Conservation (phyloP, 2,329 filamentous ascomycete genomes). For the Escovopsis sp. region DNA sequence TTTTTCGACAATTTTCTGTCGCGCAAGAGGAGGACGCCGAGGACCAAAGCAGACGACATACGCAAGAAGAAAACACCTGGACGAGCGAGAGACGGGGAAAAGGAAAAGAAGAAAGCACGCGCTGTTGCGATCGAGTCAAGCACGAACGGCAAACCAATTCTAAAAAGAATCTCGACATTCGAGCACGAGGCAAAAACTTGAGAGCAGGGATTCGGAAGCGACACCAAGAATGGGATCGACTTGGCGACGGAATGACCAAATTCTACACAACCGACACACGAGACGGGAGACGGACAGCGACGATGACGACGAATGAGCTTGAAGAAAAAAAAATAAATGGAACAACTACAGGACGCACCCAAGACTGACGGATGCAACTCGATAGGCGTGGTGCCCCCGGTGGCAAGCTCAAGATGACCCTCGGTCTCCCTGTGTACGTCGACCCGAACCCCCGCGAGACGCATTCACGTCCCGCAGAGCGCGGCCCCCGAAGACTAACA, state of each 20-base stretch:
- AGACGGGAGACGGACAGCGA: background rate
- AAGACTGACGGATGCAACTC: constrained; percentile 18
- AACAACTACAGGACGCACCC: background rate
- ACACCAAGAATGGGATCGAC: too few relatives aligned
- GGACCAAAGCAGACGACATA: background rate
- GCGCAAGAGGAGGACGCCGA: constrained; percentile 10
- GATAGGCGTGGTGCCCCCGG: constrained; percentile 75
- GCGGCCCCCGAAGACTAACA: background rate
- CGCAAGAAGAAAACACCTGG: too few relatives aligned
- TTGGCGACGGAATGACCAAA: background rate
- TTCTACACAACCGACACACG: background rate
- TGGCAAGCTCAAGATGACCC: constrained; percentile 99
- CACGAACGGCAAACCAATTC: too few relatives aligned
- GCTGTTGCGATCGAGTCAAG: too few relatives aligned
- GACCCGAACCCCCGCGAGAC: background rate
- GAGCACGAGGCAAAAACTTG: too few relatives aligned
- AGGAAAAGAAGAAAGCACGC: too few relatives aligned
- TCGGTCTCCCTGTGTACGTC: constrained; percentile 97
- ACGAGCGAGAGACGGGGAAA: too few relatives aligned
- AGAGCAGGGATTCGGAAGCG: too few relatives aligned
- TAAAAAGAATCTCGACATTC: too few relatives aligned
- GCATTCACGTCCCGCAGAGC: too few relatives aligned
- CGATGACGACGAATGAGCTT: background rate
- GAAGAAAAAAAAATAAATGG: background rate
- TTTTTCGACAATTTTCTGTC: constrained; percentile 3